Percentiles rank a stretch among this genome's conserved stretches.
These are phyloP conservation scores for Cryoendolithus antarcticus DNA, from an alignment of 2,329 filamentous ascomycete species.

Conservation along the genomic window DNA sequence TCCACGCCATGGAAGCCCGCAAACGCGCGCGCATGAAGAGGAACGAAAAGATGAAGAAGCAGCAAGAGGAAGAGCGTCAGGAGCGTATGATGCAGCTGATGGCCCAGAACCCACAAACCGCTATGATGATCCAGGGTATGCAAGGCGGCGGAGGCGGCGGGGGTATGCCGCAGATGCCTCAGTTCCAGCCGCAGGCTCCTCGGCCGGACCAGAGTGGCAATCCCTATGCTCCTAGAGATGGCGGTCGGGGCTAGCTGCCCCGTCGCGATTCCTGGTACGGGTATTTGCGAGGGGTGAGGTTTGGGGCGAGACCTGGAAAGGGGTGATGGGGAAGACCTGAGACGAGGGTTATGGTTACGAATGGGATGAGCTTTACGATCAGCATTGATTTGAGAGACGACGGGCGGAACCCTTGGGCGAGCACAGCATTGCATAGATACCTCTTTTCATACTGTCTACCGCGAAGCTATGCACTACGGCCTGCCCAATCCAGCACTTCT, in stretches of 20 bases:
- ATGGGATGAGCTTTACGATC: no score
- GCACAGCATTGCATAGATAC: no score
- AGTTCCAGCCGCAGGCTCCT: slow-evolving; percentile 5
- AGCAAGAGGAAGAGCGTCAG: slow-evolving; percentile 31
- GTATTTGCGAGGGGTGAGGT: slow-evolving; percentile 1
- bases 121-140: slow-evolving; percentile 14
- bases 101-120: slow-evolving; percentile 17
- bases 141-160: slow-evolving; percentile 1
- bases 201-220: slow-evolving; percentile 21
- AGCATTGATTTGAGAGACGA: no score
- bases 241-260: slow-evolving; percentile 3
- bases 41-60: slow-evolving; percentile 28
- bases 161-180: slow-evolving; percentile 1
- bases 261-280: slow-evolving; percentile 1
- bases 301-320: no score
- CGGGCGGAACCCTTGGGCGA: no score
- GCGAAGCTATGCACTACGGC: no score
- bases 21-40: slow-evolving; percentile 29
- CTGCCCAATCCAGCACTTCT: no score
- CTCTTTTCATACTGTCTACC: no score
- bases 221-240: slow-evolving; percentile 16
- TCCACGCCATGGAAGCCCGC: slow-evolving; percentile 40
- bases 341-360: no score
- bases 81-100: slow-evolving; percentile 25
- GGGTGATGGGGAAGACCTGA: no score